Conservation (phyloP, 106 monocot species). For the Acorus calamus region DNA sequence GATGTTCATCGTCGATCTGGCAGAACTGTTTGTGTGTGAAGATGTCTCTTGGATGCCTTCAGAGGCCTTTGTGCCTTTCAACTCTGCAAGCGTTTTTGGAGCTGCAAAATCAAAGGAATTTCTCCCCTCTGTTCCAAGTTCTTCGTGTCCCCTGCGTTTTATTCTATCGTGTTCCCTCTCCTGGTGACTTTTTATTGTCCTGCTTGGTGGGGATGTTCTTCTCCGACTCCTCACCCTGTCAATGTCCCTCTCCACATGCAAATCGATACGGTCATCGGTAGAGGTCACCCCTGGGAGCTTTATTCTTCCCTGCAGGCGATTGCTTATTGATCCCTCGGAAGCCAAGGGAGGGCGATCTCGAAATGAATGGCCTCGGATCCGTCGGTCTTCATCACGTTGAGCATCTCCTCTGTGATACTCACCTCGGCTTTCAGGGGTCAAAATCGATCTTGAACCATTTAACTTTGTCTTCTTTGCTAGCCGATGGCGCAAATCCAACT, state of each 20-base stretch:
- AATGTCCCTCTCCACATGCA: slow-evolving; percentile 21
- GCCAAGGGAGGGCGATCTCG: slow-evolving; percentile 8
- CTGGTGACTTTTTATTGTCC: slow-evolving; percentile 5
- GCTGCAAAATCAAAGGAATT: slow-evolving; percentile 43
- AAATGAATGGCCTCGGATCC: slow-evolving; percentile 5
- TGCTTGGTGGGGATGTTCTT: slow-evolving; percentile 28
- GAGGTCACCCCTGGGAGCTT: slow-evolving; percentile 35
- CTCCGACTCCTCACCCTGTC: slow-evolving; percentile 25
- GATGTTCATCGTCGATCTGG: too few relatives aligned
- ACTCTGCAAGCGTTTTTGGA: slow-evolving; percentile 75
- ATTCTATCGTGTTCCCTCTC: slow-evolving; percentile 30
- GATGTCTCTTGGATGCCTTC: slow-evolving; percentile 16
- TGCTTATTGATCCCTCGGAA: slow-evolving; percentile 26
- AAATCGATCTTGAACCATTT: slow-evolving; percentile 28
- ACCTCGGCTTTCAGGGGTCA: slow-evolving; percentile 17
- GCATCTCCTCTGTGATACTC: slow-evolving; percentile 15
- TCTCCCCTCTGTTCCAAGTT: slow-evolving; percentile 13
- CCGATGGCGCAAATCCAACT: slow-evolving; percentile 61
- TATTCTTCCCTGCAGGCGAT: slow-evolving; percentile 72
- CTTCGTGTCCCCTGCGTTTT: slow-evolving; percentile 23
- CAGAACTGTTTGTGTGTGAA: background rate
- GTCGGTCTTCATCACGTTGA: slow-evolving; percentile 19
- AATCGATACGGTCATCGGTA: slow-evolving; percentile 10
- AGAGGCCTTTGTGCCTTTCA: slow-evolving; percentile 41
- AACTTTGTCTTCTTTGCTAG: slow-evolving; percentile 60